These are phyloP conservation scores for Xerocomus cyaneibrunnescens DNA, from an alignment of 1,284 basidiomycete species.

Conservation along the genomic window DNA sequence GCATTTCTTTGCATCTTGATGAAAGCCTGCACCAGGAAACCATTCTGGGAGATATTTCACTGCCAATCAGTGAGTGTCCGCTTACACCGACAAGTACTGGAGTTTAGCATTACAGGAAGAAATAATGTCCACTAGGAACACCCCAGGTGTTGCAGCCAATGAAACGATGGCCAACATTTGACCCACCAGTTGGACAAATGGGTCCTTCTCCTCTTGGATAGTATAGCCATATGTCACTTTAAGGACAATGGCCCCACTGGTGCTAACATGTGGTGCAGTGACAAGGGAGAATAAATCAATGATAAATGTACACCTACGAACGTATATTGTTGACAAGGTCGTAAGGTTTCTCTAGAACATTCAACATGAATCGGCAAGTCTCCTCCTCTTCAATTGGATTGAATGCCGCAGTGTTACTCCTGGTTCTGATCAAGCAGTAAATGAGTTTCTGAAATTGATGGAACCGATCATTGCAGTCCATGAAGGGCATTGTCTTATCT, in stretches of 20 bases:
- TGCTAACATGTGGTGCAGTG: conserved; percentile 1
- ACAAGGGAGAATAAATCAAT: background rate
- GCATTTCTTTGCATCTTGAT: conserved; percentile 41
- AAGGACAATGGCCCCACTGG: conserved; percentile 15
- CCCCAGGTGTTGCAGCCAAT: conserved; percentile 10
- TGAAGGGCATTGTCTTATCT: conserved; percentile 19
- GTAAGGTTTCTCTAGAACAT: conserved; percentile 20
- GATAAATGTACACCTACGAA: conserved; percentile 21
- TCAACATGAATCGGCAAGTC: conserved; percentile 24
- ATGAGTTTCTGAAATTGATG: conserved; percentile 20
- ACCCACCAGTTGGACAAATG: conserved; percentile 27
- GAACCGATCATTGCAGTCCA: conserved; percentile 23
- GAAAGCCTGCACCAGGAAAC: conserved; percentile 49
- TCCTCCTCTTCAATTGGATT: conserved; percentile 25
- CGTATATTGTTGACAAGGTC: conserved; percentile 19
- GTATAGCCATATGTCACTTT: conserved; percentile 28
- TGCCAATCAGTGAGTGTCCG: conserved; percentile 11
- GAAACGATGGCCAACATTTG: conserved; percentile 18
- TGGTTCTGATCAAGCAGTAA: conserved; percentile 29
- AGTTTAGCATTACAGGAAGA: conserved; percentile 23
- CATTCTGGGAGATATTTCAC: conserved; percentile 48
- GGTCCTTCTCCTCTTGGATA: conserved; percentile 27
- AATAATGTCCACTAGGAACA: conserved; percentile 34
- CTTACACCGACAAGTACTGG: background rate
- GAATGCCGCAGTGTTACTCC: conserved; percentile 13